Evolutionary conservation across 2,329 filamentous ascomycete genomes (phyloP), one percentile per base, ranked within the genome.

Genomic region (Mycosphaerella sp.): DNA sequence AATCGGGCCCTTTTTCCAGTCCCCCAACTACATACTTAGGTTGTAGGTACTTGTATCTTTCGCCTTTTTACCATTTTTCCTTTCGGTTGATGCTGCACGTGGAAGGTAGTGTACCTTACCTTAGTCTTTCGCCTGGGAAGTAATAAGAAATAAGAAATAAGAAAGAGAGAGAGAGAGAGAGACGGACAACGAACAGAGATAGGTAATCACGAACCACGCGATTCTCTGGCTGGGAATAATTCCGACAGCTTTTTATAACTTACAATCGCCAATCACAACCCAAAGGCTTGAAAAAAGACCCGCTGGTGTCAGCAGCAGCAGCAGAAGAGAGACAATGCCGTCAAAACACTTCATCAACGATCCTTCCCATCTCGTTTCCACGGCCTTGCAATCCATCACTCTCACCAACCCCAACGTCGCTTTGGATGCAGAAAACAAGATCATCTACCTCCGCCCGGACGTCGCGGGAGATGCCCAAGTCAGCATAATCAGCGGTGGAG

Each of bases 301-400:
- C 26, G 26, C 26, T 4, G 4, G 4, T 26, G 26, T 26, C 26
- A 17, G 14, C 14, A 17, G 14, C n/a, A n/a, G 26, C 26, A 6
- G 26, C 26, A 29, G 26, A 1, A 29, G 26, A 29, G n/a, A 42
- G 14, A 40, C 9, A 42, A 60, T 60, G 58, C 54, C 58, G 4
- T 56, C 56, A 3, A 95, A 93, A 76, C 91, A 96, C 75, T 95
- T 96, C 77, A 83, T 95, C 76, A 84, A 89, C 70, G 87, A 95
- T 69, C 83, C 90, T 41, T 82, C 83, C 50, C 80, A 86, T 66
- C 82, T 96, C 48, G 89, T 96, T 69, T 79, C 82, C 67, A 78
- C 83, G 41, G 87, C 91, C 43, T 82, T 96, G 17, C 80, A 83
- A 64, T 83, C 86, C 59, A 78, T 93, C 34, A 92, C 89, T 21